These are phyloP conservation scores for Alloteropsis angusta DNA, from an alignment of 202 grass and related monocot species.

Conservation along the genomic window DNA sequence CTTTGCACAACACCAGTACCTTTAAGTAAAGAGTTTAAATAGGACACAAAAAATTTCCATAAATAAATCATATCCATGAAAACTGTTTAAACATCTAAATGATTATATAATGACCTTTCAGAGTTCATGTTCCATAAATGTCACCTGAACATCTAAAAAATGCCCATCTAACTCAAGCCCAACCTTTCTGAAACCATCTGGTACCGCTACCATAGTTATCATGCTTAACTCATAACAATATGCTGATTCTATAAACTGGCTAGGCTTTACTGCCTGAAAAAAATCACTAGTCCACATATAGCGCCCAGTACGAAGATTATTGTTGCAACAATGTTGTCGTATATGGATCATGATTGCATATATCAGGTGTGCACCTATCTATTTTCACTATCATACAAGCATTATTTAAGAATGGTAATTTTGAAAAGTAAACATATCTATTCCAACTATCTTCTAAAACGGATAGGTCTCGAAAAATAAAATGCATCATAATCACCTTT, in stretches of 20 bases:
- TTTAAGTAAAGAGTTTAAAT: not conserved
- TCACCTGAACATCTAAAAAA: not conserved
- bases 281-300: not conserved
- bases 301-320: not conserved
- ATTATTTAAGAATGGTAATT: not conserved
- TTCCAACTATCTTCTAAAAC: not conserved
- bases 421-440: constrained; percentile 11
- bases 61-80: not conserved
- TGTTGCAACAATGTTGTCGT: not conserved
- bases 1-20: not conserved
- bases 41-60: not conserved
- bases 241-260: not conserved
- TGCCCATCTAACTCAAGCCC: not conserved
- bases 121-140: not conserved
- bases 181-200: not conserved
- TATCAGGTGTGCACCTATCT: not conserved
- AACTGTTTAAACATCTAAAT: not conserved
- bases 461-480: not conserved
- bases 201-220: not conserved
- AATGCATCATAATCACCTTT: constrained; percentile 53
- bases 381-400: not conserved
- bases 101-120: not conserved
- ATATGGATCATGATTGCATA: not conserved
- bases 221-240: not conserved
- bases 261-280: not conserved